Base-by-base conservation (phyloP, 345 rosid genomes). In the Reutealis trisperma region DNA sequence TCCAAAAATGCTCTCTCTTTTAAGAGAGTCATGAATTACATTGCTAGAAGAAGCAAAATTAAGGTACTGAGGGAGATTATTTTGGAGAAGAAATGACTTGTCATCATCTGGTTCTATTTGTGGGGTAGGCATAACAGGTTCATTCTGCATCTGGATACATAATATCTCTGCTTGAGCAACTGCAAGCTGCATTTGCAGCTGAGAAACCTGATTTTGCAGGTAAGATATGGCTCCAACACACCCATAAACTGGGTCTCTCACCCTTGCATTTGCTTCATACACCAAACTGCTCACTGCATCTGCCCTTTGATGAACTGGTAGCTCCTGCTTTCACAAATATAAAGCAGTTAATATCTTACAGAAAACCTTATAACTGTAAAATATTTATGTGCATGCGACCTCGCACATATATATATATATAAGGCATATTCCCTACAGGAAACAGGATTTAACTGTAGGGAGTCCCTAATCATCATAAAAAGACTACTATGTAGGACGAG, bases 1-100 rank as follows among this genome's bases (percentile, higher is more conserved):
- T 24, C 88, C 92, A 57, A 86, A 84, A 42, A 82, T 66, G 87
- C 82, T 81, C 76, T 59, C 79, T 64, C 75, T 75, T 47, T 75
- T 80, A 45, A 74, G 77, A 74, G 78, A 74, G 57, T 79, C 82
- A 52, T 79, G 82, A 41, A 79, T 79, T 61, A 62, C 82, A 79
- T 74, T 79, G 65, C 78, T 61, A 13, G 81, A 67, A 47, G 78
- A 73, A n/a, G 74, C 74, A 68, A 74, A 74, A 68, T 74, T 79
- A 21, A 73, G 74, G 74, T 74, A 74, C 70, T 79, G 82, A 16
- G 78, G 70, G 60, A 73, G 67, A 49, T 37, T 63, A 30, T 79
- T 74, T 52, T 74, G 77, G 54, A 67, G 47, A 49, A 67, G 82
- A 24, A 60, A 79, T 37, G 78, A 67, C 55, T 62, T 72, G 42